Evolutionary conservation across 1,284 basidiomycete species (phyloP), one percentile per base, ranked within the genome.

Genomic region (Rhodotorula glutinis): DNA sequence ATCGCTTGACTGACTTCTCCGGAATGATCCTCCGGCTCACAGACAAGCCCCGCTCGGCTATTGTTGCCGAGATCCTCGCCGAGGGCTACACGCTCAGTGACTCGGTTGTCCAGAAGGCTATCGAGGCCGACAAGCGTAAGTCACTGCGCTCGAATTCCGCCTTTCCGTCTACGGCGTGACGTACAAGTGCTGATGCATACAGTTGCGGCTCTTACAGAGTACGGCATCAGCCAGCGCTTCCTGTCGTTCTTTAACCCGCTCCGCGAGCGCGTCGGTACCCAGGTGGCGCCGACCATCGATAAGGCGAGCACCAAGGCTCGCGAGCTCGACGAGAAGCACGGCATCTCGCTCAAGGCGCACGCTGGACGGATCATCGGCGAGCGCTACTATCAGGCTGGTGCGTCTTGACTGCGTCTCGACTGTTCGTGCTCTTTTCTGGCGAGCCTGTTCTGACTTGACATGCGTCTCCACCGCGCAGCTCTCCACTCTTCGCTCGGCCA

Each of bases 61-160:
- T 94, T 75, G 88, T 88, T 27, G 92, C 92, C 47, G 92, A 95
- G 78, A 92, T 93, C 79, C 85, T 97, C 46, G 88, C 90, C 1
- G 86, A 85, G 76, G 93, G 93, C 3, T 96, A 96, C 80, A 77
- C 78, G 55, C 83, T 96, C 49, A 87, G 87, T 29, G 92, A 96
- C 77, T 78, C 84, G 64, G 84, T 92, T 70, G 82, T 96, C 56
- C 83, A 89, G 73, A 86, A 87, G 70, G 91, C 92, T 30, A 96
- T 97, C 76, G 90, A 92, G 67, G 82, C 92, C 59, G 92, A 95
- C 80, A 80, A 68, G 53, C 57, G 89, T 90, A 74, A 74, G 87
- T 81, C 25, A 21, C n/a, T 9, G 21, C 14, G 29, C 9, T 14
- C 29, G 25, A 19, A 23, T 43, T 25, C 4, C 23, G 13, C 14